phyloP scores from a whole-genome alignment of 257 asterid genomes.

The Galeopsis tetrahit region DNA sequence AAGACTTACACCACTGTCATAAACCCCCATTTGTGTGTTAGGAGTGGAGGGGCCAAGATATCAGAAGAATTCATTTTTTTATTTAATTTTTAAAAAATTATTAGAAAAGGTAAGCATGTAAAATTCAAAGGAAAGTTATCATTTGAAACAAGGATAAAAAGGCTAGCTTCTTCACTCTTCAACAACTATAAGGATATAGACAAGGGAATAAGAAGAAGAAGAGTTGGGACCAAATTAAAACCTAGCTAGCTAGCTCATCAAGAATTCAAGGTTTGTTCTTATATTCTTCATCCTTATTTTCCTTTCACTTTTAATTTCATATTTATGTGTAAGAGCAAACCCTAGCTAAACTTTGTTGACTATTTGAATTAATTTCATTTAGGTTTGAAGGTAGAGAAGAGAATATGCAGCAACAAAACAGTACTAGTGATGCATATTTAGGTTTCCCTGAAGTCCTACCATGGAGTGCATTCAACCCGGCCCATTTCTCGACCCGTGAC shows the following conservation, averaged over 20 bases:
- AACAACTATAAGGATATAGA: conserved; percentile 33
- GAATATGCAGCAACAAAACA: conserved; percentile 39
- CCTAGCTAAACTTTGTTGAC: too few species aligned
- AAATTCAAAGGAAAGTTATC: conserved; percentile 33
- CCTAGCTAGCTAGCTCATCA: conserved; percentile 29
- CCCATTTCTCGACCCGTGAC: conserved; percentile 37
- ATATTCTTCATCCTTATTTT: conserved; percentile 40
- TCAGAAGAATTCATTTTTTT: too few species aligned
- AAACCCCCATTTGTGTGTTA: conserved; percentile 31
- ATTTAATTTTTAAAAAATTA: too few species aligned
- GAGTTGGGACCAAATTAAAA: neutral
- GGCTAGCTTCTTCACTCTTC: conserved; percentile 38
- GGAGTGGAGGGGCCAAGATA: conserved; percentile 33
- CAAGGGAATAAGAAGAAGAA: neutral
- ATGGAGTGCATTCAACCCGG: conserved; percentile 64
- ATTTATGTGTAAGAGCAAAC: conserved; percentile 32
- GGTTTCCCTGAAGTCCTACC: conserved; percentile 61
- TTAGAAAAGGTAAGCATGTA: conserved; percentile 25
- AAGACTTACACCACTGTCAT: conserved; percentile 42
- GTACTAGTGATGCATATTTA: conserved; percentile 29
- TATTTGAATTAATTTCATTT: too few species aligned
- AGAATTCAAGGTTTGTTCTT: conserved; percentile 33
- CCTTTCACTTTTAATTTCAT: conserved; percentile 49
- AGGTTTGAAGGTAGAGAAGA: too few species aligned
- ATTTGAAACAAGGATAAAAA: conserved; percentile 48